Evolutionary conservation across 2,329 filamentous ascomycete species (phyloP).

Genomic region (Pseudocercospora cruenta): DNA sequence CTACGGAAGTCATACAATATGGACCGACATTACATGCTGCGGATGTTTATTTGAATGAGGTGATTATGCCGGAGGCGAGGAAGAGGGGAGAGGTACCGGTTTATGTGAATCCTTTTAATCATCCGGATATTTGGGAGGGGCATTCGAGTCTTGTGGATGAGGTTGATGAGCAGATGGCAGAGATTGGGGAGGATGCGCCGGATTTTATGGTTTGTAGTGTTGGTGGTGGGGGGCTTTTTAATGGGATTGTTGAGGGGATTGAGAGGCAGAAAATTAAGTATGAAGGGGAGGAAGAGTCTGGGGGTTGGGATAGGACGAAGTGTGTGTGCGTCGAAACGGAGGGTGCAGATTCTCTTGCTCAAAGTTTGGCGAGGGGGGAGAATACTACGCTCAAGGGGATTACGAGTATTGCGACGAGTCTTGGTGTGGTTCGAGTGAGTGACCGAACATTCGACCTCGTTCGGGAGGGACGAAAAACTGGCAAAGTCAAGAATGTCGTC

Average conservation of each 20-base stretch:
- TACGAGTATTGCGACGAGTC: slow-evolving; percentile 72
- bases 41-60: slow-evolving; percentile 65
- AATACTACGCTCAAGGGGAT: slow-evolving; percentile 67
- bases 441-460: slow-evolving; percentile 69
- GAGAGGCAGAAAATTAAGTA: slow-evolving; percentile 48
- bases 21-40: slow-evolving; percentile 72
- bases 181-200: slow-evolving; percentile 49
- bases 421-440: slow-evolving; percentile 72
- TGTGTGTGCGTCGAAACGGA: slow-evolving; percentile 76
- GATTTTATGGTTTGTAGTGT: slow-evolving; percentile 78
- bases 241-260: slow-evolving; percentile 75
- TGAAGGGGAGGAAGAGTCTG: slow-evolving; percentile 28
- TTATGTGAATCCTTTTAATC: slow-evolving; percentile 73
- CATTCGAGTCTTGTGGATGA: slow-evolving; percentile 63
- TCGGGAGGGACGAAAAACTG: slow-evolving; percentile 38
- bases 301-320: slow-evolving; percentile 39
- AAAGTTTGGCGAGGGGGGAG: slow-evolving; percentile 59
- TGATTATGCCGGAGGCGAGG: slow-evolving; percentile 52
- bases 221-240: slow-evolving; percentile 79
- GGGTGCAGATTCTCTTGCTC: slow-evolving; percentile 71
- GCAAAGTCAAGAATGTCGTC: slow-evolving; percentile 64
- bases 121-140: slow-evolving; percentile 69
- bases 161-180: slow-evolving; percentile 46
- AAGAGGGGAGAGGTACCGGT: slow-evolving; percentile 55
- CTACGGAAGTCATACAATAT: slow-evolving; percentile 67